These are phyloP conservation scores for Triticum turgidum DNA, from an alignment of 176 grass and related monocot genomes.

Conservation along the genomic window DNA sequence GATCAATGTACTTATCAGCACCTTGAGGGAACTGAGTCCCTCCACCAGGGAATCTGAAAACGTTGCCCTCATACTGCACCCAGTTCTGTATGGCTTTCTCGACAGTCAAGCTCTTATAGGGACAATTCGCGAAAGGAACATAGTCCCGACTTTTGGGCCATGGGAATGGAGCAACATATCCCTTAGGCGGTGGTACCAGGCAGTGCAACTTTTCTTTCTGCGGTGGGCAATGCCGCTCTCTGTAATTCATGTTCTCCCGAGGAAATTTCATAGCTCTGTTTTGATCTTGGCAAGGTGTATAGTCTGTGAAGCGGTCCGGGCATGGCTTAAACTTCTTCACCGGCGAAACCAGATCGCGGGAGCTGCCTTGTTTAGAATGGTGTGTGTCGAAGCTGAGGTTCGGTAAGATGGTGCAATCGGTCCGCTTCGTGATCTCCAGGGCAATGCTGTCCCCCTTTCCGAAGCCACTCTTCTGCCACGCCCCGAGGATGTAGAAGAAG, in stretches of 20 bases:
- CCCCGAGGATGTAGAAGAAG: conserved; percentile 93
- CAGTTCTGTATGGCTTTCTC: conserved; percentile 98
- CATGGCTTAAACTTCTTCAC: conserved; percentile 75
- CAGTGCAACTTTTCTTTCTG: conserved; percentile 81
- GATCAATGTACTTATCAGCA: conserved; percentile 89
- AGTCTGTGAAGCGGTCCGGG: conserved; percentile 53
- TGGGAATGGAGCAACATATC: conserved; percentile 82
- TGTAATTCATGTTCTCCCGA: conserved; percentile 92
- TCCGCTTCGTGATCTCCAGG: conserved; percentile 80
- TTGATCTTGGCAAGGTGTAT: conserved; percentile 90
- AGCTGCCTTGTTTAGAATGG: conserved; percentile 34
- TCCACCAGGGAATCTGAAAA: conserved; percentile 93
- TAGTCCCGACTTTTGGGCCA: conserved; percentile 93
- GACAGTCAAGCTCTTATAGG: conserved; percentile 93
- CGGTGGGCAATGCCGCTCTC: conserved; percentile 78
- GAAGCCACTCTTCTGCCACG: conserved; percentile 93
- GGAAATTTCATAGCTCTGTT: conserved; percentile 87
- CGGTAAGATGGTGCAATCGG: conserved; percentile 73
- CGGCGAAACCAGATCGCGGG: conserved; percentile 26
- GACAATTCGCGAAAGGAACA: conserved; percentile 86
- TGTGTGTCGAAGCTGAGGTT: conserved; percentile 79
- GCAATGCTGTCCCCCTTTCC: conserved; percentile 95
- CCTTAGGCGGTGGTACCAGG: conserved; percentile 75
- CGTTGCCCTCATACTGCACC: conserved; percentile 88
- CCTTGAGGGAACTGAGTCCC: conserved; percentile 96